Base-by-base conservation (phyloP, 495 filamentous ascomycete species). In the Amphirosellinia nigrospora region DNA sequence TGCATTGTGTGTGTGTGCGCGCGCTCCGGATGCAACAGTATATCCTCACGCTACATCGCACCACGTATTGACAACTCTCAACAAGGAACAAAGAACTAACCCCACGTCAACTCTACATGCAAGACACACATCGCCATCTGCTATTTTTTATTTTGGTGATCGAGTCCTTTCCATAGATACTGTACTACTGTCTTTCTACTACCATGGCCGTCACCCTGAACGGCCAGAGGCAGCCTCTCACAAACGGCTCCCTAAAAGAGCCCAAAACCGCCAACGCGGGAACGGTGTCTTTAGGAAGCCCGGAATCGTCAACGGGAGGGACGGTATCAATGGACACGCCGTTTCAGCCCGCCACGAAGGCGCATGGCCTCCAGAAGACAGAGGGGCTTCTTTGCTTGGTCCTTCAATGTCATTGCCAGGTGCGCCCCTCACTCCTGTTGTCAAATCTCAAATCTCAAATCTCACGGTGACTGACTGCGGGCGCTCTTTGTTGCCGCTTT, bases 361-460 rank as follows among this genome's bases (percentile, higher is more conserved):
- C 69, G 60, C n/a, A 39, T 46, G 13, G 28, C 15, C 7, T 13
- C 69, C 9, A 65, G 38, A 45, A 69, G 83, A 68, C 72, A 73
- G 63, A 72, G 78, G 21, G 79, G 84, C 60, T 75, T 86, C 69
- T 67, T 86, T 73, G 73, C 85, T 26, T 73, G 89, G 78, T 81
- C 82, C 41, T 69, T 93, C 46, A 89, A 82, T 72, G 74, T 88
- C 32, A 71, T 89, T 38, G 86, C 89, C 10, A 88, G 92, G 92
- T 93, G 86, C 73, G 83, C 48, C 13, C 26, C 50, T 48, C 34
- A 26, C 61, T 30, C 7, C 28, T 1, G 26, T 23, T 26, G 26
- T n/a, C 21, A 26, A 59, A 50, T 48, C 19, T 2, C 15, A 6
- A 36, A 15, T 23, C n/a, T n/a, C n/a, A n/a, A n/a, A n/a, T n/a